Base-by-base conservation (phyloP, 2,329 filamentous ascomycete species). In the Botrytis pseudocinerea region DNA sequence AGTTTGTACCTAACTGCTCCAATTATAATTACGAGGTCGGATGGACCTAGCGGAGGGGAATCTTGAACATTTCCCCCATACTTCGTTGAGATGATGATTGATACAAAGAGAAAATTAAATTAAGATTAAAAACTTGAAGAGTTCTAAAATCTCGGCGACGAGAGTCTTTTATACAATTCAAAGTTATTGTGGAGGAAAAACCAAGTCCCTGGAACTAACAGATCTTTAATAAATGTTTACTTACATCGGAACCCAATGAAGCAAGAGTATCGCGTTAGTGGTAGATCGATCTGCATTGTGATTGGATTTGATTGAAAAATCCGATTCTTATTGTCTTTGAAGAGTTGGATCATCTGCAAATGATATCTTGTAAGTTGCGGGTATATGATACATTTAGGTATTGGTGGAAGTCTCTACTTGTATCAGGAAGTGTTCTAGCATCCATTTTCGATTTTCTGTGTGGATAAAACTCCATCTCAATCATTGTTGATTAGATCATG, bases 1-100 rank as follows among this genome's bases (percentile, higher is more conserved):
- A 44, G 22, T 71, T 44, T 46, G 32, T 74, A 75, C 75, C 76
- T 73, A 76, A 75, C 76, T 71, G 76, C 71, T 73, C 73, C 75
- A 74, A 78, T 78, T 51, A 78, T 78, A 35, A 76, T 75, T n/a
- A 74, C 75, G 5, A 57, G 71, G 14, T 72, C 22, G 6, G 18
- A 38, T 22, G 44, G 32, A 32, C 46, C n/a, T 18, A 38, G 12
- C 20, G 44, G 54, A 18, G 28, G 40, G 40, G 28, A 32, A 40
- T 64, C 20, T 42, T 42, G 10, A 42, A 54, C n/a, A 16, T 42
- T 40, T 60, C 42, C 63, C 42, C 42, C 35, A 72, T 69, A 12
- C 20, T 63, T 62, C 32, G 1, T 12, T 14, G 8, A 22, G 3
- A 66, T 57, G 22, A 28, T 42, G 3, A 42, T 32, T 51, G 48